phyloP scores from a whole-genome alignment of 2,329 filamentous ascomycete species.

The Esteya vermicola region DNA sequence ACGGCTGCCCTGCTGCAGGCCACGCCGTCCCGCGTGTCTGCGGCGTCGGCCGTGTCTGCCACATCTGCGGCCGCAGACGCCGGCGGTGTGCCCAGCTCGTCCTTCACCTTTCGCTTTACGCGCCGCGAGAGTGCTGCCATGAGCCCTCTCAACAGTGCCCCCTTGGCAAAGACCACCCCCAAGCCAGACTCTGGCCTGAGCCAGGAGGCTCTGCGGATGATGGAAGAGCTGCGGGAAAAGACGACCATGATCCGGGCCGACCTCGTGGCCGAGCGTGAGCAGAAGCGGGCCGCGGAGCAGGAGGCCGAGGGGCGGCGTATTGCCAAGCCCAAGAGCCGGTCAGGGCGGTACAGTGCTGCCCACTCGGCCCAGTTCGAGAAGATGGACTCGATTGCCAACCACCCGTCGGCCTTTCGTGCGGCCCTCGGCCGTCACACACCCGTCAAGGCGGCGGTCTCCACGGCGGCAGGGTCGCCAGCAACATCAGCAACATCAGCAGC shows the following conservation, averaged over 20 bases:
- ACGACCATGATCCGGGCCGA: constrained; percentile 56
- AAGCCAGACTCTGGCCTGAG: constrained; percentile 35
- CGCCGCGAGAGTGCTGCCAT: too few relatives aligned
- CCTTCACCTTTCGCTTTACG: constrained; percentile 52
- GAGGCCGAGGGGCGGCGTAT: constrained; percentile 41
- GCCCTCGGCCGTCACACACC: constrained; percentile 40
- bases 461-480: too few relatives aligned
- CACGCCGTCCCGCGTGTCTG: constrained; percentile 48
- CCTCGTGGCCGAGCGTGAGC: constrained; percentile 47
- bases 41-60: constrained; percentile 12
- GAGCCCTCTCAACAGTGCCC: too few relatives aligned
- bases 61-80: background rate
- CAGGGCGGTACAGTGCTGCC: constrained; percentile 65
- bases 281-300: constrained; percentile 32
- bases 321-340: constrained; percentile 65
- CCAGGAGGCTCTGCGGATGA: constrained; percentile 43
- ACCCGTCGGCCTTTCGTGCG: constrained; percentile 64
- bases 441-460: constrained; percentile 14
- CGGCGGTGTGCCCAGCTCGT: constrained; percentile 28
- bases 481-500: too few relatives aligned
- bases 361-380: constrained; percentile 88
- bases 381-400: constrained; percentile 90
- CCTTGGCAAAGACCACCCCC: too few relatives aligned
- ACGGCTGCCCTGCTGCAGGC: constrained; percentile 29
- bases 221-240: constrained; percentile 57